phyloP scores from a whole-genome alignment of 305 asterid genomes.

The Solanum hybrid region DNA sequence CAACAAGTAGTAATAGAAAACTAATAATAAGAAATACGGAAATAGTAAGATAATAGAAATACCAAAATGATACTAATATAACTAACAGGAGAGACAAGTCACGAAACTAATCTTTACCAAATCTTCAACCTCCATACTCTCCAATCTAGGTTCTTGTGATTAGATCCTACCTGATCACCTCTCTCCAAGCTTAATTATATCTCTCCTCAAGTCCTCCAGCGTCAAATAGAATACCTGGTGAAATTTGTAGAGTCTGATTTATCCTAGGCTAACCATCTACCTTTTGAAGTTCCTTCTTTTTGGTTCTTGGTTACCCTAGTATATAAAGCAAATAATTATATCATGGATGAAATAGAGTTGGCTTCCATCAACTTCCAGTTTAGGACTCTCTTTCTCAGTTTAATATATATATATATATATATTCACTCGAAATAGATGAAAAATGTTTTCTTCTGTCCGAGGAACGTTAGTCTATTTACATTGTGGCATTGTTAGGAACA shows the following conservation, averaged over 20 bases:
- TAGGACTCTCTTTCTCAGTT: not conserved
- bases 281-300: not conserved
- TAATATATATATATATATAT: not conserved
- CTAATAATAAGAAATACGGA: not conserved
- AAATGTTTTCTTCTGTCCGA: not conserved
- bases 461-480: not conserved
- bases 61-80: no score
- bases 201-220: no score
- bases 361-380: not conserved
- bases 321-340: not conserved
- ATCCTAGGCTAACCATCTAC: not conserved
- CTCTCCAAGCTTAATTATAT: not conserved
- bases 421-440: not conserved
- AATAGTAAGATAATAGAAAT: no score
- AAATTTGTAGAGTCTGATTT: not conserved
- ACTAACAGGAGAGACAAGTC: not conserved
- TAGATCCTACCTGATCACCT: not conserved
- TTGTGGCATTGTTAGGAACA: not conserved
- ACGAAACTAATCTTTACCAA: not conserved
- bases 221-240: not conserved
- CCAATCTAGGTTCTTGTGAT: not conserved
- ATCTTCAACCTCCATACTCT: not conserved
- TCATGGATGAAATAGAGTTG: not conserved
- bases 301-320: not conserved
- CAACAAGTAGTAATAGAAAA: no score